A percentile compares a stretch with the other conserved stretches of the same genome.
Evolutionary conservation across 805 yeast species (phyloP).

Genomic region (Lipomyces orientalis): DNA sequence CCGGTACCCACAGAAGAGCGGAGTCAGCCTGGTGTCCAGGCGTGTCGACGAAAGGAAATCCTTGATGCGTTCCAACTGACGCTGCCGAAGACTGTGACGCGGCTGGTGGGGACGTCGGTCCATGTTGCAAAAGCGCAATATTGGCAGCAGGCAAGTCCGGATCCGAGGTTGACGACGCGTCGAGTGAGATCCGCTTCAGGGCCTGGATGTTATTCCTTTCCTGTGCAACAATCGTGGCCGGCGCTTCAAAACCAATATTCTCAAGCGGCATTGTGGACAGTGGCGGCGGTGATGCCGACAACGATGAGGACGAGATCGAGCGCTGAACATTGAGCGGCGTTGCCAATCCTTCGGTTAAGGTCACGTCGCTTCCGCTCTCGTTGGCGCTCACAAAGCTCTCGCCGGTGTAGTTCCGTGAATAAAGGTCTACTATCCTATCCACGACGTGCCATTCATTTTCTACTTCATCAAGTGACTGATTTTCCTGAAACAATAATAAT

Average conservation of each 20-base stretch:
- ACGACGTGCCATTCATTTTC: slow-evolving; percentile 12
- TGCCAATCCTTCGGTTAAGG: background rate
- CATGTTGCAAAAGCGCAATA: slow-evolving; percentile 7
- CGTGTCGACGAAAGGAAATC: slow-evolving; percentile 19
- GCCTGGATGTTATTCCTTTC: slow-evolving; percentile 50
- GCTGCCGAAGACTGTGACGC: slow-evolving; percentile 11
- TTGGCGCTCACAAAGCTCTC: background rate
- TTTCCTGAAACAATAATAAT: background rate
- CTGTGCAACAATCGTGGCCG: slow-evolving; percentile 49
- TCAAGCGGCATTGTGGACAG: slow-evolving; percentile 24
- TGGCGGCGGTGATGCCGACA: slow-evolving; percentile 11
- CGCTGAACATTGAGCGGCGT: background rate
- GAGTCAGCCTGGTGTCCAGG: slow-evolving; percentile 25
- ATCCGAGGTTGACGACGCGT: slow-evolving; percentile 47
- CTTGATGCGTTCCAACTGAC: slow-evolving; percentile 14
- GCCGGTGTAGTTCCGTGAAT: background rate
- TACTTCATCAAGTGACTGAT: background rate
- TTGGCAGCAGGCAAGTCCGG: slow-evolving; percentile 48
- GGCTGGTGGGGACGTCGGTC: slow-evolving; percentile 18
- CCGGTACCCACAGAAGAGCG: slow-evolving; percentile 92
- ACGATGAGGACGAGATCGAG: slow-evolving; percentile 12
- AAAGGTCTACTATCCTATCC: slow-evolving; percentile 17
- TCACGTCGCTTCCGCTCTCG: slow-evolving; percentile 5
- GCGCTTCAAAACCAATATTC: slow-evolving; percentile 36
- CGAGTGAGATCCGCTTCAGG: slow-evolving; percentile 50